These are phyloP conservation scores for Spergularia marina DNA, from an alignment of 148 eudicot species.

Conservation along the genomic window DNA sequence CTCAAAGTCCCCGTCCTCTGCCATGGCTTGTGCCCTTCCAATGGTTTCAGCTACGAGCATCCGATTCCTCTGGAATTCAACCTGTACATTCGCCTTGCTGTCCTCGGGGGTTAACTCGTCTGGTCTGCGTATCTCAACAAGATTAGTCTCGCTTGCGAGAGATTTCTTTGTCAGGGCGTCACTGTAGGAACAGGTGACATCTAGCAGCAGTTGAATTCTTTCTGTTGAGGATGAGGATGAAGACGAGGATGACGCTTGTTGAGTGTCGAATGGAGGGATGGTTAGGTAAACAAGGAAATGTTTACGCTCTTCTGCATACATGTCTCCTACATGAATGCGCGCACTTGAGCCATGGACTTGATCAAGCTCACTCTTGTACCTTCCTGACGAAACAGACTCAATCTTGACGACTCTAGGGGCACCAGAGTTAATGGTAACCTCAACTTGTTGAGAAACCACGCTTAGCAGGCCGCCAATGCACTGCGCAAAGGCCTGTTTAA, in stretches of 20 bases:
- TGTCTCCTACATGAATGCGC: conserved; percentile 8
- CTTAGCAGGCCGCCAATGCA: conserved; percentile 49
- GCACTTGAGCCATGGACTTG: not conserved
- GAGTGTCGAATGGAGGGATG: conserved; percentile 10
- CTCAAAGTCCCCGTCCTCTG: conserved; percentile 33
- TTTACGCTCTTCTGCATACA: conserved; percentile 34
- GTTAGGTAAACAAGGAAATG: conserved; percentile 24
- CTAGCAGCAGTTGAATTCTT: conserved; percentile 1
- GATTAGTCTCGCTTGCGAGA: not conserved
- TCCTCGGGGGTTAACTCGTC: conserved; percentile 12
- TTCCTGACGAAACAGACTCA: conserved; percentile 31
- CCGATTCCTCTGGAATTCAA: conserved; percentile 38
- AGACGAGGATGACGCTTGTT: too few relatives aligned
- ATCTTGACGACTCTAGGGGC: conserved; percentile 12
- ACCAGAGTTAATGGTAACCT: not conserved
- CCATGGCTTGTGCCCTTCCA: conserved; percentile 29
- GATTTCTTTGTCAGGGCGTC: conserved; percentile 21
- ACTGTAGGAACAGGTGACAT: conserved; percentile 23
- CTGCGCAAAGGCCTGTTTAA: conserved; percentile 47
- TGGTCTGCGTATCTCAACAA: conserved; percentile 26
- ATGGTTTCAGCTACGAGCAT: conserved; percentile 29
- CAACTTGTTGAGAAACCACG: conserved; percentile 37
- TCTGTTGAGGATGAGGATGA: not conserved
- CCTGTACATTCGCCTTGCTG: conserved; percentile 28
- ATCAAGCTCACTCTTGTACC: conserved; percentile 22